These are phyloP conservation scores for Oryza rufipogon DNA, from an alignment of 176 grass and related monocot genomes.

Conservation along the genomic window DNA sequence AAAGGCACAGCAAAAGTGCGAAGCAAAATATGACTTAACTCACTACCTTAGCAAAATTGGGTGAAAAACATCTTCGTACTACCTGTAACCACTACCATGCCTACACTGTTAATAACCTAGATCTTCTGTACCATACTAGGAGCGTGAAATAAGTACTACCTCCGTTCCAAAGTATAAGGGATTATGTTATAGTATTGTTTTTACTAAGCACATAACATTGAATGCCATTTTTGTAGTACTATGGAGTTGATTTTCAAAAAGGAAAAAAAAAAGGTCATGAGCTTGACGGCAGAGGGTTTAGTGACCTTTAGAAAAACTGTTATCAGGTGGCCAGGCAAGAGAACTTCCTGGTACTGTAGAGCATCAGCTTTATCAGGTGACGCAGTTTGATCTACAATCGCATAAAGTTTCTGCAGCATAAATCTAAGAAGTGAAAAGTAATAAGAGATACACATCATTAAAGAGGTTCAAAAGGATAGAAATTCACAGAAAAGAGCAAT, in stretches of 20 bases:
- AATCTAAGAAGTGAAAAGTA: slow-evolving; percentile 64
- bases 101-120: background rate
- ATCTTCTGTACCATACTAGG: background rate
- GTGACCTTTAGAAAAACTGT: slow-evolving; percentile 88
- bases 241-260: background rate
- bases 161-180: too few species aligned
- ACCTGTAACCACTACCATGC: background rate
- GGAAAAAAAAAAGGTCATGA: background rate
- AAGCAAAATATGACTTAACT: background rate
- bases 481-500: slow-evolving; percentile 31
- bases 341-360: slow-evolving; percentile 93
- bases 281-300: background rate
- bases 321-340: slow-evolving; percentile 89
- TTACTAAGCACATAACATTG: background rate
- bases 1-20: background rate
- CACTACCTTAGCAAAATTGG: background rate
- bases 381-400: slow-evolving; percentile 90
- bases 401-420: slow-evolving; percentile 98
- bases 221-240: background rate
- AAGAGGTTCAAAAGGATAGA: slow-evolving; percentile 12
- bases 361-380: slow-evolving; percentile 91
- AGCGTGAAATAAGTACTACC: background rate
- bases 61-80: background rate
- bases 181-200: slow-evolving; percentile 10
- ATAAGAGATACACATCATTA: slow-evolving; percentile 41